Percentiles rank a stretch among this genome's conserved stretches.
Conservation (phyloP, 768 basidiomycete genomes). For the Clavulina sp. region DNA sequence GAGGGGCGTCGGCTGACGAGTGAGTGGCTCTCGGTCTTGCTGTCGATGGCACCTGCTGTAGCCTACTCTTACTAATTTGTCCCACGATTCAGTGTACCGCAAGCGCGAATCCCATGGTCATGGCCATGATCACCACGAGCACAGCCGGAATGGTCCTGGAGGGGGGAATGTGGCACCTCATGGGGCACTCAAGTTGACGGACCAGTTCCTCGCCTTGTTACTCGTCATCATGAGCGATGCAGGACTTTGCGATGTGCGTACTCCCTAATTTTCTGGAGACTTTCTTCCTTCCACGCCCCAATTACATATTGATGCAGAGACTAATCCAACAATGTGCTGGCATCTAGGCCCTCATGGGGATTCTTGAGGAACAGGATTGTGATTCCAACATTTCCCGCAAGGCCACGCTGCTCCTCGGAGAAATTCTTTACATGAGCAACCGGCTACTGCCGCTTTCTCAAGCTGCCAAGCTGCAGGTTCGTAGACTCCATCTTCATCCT, state of each 20-base stretch:
- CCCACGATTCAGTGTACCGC: conserved; percentile 11
- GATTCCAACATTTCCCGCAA: conserved; percentile 62
- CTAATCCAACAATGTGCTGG: background rate
- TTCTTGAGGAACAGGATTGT: conserved; percentile 66
- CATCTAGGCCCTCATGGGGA: conserved; percentile 56
- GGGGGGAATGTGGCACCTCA: conserved; percentile 2
- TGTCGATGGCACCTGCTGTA: background rate
- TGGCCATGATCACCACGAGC: too few species aligned
- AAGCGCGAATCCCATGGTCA: too few species aligned
- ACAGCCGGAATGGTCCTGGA: background rate
- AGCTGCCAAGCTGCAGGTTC: conserved; percentile 62
- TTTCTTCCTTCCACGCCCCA: too few species aligned
- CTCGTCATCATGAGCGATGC: conserved; percentile 71
- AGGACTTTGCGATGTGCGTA: conserved; percentile 68
- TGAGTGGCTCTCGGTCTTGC: conserved; percentile 23
- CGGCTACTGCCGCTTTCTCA: conserved; percentile 63
- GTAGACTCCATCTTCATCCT: background rate
- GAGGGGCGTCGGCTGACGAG: conserved; percentile 77
- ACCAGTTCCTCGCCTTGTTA: conserved; percentile 81
- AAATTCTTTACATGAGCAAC: conserved; percentile 77
- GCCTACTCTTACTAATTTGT: conserved; percentile 2
- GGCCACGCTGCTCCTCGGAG: conserved; percentile 80
- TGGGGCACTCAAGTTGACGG: conserved; percentile 65
- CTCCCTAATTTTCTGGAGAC: background rate
- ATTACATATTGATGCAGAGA: too few species aligned